Percentiles rank a stretch among this genome's conserved stretches.
Conservation (phyloP, 2,329 filamentous ascomycete genomes). For the Hirsutella rhossiliensis region DNA sequence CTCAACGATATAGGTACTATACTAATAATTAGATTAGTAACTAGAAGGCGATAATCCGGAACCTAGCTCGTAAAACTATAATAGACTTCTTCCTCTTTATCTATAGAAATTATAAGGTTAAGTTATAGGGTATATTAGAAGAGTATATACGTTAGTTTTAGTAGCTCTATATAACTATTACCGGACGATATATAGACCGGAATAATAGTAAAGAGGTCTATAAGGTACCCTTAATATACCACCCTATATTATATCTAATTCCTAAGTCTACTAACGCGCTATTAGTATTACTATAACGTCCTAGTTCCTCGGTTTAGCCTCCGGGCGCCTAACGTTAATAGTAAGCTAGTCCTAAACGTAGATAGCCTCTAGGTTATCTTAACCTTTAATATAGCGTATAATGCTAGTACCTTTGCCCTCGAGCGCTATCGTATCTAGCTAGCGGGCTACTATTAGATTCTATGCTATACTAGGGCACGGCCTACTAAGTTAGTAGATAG, state of each 20-base stretch:
- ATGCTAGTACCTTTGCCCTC: neutral
- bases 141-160: neutral
- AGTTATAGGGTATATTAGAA: neutral
- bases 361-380: neutral
- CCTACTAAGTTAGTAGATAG: neutral
- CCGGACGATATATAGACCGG: neutral
- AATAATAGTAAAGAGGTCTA: neutral
- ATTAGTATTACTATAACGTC: neutral
- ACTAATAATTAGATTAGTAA: no score
- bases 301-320: neutral
- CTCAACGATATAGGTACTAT: no score
- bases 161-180: neutral
- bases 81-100: neutral
- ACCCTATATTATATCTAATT: neutral
- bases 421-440: neutral
- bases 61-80: no score
- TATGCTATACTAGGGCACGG: neutral
- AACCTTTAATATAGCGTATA: neutral
- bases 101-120: neutral
- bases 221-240: neutral
- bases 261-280: neutral
- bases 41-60: no score
- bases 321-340: neutral
- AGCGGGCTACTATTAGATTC: neutral
- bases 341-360: neutral